Evolutionary conservation across 495 filamentous ascomycete species (phyloP).

Genomic region (Daldinia childiae): DNA sequence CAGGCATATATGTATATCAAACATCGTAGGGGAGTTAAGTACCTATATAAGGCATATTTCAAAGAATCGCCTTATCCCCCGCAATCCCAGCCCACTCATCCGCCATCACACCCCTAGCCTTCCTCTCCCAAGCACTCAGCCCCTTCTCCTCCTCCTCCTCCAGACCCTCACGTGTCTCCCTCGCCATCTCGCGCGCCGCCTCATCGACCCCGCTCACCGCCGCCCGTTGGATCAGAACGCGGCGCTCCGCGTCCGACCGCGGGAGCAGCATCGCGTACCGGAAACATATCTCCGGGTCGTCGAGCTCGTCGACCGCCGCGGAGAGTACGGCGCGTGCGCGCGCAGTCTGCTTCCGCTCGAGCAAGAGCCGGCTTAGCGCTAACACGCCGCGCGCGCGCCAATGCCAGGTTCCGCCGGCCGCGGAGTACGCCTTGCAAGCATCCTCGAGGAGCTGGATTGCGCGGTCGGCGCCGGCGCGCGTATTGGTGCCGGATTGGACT

Average conservation of each 20-base stretch:
- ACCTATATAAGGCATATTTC: not conserved
- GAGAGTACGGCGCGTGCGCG: constrained; percentile 39
- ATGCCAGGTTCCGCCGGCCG: constrained; percentile 39
- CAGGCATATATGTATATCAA: no score
- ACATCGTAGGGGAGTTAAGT: no score
- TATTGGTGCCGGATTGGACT: not conserved
- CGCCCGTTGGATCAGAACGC: constrained; percentile 41
- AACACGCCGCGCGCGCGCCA: constrained; percentile 44
- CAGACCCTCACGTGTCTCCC: not conserved
- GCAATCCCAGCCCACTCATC: constrained; percentile 4
- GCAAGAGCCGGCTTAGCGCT: constrained; percentile 4
- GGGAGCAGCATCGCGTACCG: constrained; percentile 45
- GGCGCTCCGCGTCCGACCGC: constrained; percentile 20
- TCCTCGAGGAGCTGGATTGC: constrained; percentile 23
- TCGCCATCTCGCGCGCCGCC: constrained; percentile 38
- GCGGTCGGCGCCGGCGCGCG: constrained; percentile 3
- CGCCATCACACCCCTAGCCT: constrained; percentile 20
- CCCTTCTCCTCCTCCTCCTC: not conserved
- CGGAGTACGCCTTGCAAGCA: not conserved
- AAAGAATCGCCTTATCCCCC: not conserved
- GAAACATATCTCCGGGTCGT: constrained; percentile 31
- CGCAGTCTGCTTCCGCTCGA: not conserved
- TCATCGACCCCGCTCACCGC: constrained; percentile 39
- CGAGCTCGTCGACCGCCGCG: constrained; percentile 44
- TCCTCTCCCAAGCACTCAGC: constrained; percentile 27